phyloP scores from a whole-genome alignment of 2,329 filamentous ascomycete genomes.

The Alternaria sp. region DNA sequence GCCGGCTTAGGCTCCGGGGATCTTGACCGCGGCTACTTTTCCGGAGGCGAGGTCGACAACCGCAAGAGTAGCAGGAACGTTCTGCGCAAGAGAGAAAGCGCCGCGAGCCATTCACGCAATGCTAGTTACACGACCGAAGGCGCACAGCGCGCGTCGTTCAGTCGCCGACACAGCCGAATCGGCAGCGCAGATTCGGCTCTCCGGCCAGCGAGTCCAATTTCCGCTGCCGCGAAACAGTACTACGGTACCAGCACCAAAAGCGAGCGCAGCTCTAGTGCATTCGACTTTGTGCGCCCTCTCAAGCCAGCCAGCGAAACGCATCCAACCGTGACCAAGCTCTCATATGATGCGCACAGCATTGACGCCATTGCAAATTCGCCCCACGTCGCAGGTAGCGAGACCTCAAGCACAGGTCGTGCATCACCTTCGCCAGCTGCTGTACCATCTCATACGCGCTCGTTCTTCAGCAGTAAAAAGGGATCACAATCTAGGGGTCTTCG shows the following conservation, averaged over 20 bases:
- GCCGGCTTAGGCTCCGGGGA: slow-evolving; percentile 55
- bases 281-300: slow-evolving; percentile 49
- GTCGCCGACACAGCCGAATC: slow-evolving; percentile 74
- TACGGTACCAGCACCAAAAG: slow-evolving; percentile 59
- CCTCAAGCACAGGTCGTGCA: slow-evolving; percentile 55
- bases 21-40: slow-evolving; percentile 90
- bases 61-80: slow-evolving; percentile 72
- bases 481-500: slow-evolving; percentile 72
- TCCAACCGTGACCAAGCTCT: slow-evolving; percentile 64
- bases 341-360: slow-evolving; percentile 58
- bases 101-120: slow-evolving; percentile 68
- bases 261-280: slow-evolving; percentile 57
- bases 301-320: slow-evolving; percentile 51
- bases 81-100: slow-evolving; percentile 73
- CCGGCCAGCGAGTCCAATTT: slow-evolving; percentile 60
- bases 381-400: slow-evolving; percentile 53
- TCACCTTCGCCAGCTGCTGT: slow-evolving; percentile 51
- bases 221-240: slow-evolving; percentile 72
- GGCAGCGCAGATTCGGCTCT: slow-evolving; percentile 78
- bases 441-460: slow-evolving; percentile 40
- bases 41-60: slow-evolving; percentile 81
- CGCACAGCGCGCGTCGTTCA: slow-evolving; percentile 66
- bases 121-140: slow-evolving; percentile 71
- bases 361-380: slow-evolving; percentile 52
- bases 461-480: slow-evolving; percentile 45